Conservation (phyloP, 2,329 filamentous ascomycete species). For the Plenodomus tracheiphilus region DNA sequence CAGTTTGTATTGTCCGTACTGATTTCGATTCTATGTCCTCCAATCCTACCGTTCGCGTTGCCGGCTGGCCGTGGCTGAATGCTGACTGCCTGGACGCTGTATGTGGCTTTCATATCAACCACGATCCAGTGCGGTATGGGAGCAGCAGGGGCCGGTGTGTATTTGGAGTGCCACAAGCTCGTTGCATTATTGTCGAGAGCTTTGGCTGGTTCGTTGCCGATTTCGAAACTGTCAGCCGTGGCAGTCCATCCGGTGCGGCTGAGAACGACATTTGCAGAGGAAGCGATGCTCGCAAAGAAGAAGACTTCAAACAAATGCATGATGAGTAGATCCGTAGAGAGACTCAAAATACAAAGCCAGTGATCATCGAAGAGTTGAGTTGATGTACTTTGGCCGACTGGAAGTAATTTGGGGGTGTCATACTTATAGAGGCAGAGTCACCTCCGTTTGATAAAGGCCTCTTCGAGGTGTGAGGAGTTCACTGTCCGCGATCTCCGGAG, state of each 20-base stretch:
- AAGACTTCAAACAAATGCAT: slow-evolving; percentile 4
- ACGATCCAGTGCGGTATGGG: slow-evolving; percentile 36
- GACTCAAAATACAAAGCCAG: not conserved
- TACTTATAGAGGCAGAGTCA: not conserved
- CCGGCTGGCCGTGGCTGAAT: slow-evolving; percentile 41
- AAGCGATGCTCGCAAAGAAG: slow-evolving; percentile 6
- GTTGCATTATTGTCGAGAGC: slow-evolving; percentile 36
- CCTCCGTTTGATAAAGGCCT: not conserved
- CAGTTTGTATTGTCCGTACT: slow-evolving; percentile 37
- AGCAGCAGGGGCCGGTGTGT: slow-evolving; percentile 15
- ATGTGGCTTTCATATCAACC: slow-evolving; percentile 38
- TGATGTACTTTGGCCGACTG: not conserved
- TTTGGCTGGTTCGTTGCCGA: slow-evolving; percentile 25
- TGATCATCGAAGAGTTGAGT: not conserved
- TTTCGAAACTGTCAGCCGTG: slow-evolving; percentile 29
- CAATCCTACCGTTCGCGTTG: slow-evolving; percentile 42
- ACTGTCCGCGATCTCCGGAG: not conserved
- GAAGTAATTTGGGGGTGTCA: not conserved
- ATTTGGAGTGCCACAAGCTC: slow-evolving; percentile 42
- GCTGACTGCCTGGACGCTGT: slow-evolving; percentile 36
- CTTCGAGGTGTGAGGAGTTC: not conserved
- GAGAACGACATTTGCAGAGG: slow-evolving; percentile 21
- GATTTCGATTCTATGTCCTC: slow-evolving; percentile 37
- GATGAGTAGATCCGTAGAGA: not conserved
- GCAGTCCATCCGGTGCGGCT: slow-evolving; percentile 29